Evolutionary conservation across 106 monocot species (phyloP).

Genomic region (Gastrodia elata): DNA sequence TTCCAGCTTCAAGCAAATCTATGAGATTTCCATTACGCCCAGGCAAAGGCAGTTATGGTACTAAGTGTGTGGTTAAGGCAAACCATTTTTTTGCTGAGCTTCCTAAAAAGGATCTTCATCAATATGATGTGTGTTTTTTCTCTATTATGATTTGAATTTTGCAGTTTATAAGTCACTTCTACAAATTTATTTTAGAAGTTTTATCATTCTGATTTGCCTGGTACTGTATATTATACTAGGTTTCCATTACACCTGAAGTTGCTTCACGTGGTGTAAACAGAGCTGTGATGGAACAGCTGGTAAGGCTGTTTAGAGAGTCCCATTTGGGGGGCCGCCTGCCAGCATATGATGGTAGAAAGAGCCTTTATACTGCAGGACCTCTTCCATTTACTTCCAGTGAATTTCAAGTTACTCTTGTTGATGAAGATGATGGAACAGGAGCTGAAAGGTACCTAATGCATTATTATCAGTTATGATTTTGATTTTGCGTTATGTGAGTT

Average conservation of each 20-base stretch:
- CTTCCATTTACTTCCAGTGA: conserved; percentile 67
- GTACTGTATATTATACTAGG: conserved; percentile 25
- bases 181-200: not conserved
- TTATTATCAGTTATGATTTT: not conserved
- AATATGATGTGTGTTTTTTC: conserved; percentile 61
- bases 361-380: conserved; percentile 81
- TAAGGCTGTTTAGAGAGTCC: conserved; percentile 42
- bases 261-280: conserved; percentile 70
- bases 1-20: conserved; percentile 50
- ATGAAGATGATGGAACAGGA: conserved; percentile 58
- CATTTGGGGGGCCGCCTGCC: conserved; percentile 76
- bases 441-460: conserved; percentile 30
- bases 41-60: conserved; percentile 58
- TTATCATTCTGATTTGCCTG: not conserved
- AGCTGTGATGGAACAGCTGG: conserved; percentile 77
- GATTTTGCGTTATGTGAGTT: not conserved
- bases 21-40: conserved; percentile 76
- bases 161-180: not conserved
- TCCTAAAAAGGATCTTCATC: conserved; percentile 81
- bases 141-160: not conserved
- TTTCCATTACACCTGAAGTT: conserved; percentile 77
- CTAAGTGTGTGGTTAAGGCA: conserved; percentile 71
- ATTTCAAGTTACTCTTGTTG: conserved; percentile 56
- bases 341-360: conserved; percentile 91
- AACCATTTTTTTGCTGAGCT: conserved; percentile 86